Base-by-base conservation (phyloP, 1,139 yeast species). In the Kodamaea sp. region DNA sequence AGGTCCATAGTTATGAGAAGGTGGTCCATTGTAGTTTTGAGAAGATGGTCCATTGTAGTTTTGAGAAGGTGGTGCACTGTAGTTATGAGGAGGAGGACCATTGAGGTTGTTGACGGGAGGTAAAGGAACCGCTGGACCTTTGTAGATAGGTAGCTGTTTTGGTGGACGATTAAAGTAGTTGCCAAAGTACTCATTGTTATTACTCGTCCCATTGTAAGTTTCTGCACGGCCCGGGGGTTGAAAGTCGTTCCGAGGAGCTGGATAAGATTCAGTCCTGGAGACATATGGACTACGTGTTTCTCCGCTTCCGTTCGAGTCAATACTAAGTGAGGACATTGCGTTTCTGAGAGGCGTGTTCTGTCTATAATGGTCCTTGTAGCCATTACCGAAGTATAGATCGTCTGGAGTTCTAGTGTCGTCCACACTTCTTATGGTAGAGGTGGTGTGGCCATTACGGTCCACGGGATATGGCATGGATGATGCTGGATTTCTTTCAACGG, bases 401-500 rank as follows among this genome's bases (percentile, higher is more conserved):
- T 18, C 21, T 18, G 8, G 21, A 18, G 6, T 7, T 18, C 21
- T 9, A 18, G 6, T 18, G 6, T 6, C 6, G 6, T 7, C 9
- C 6, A 7, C 8, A 7, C 9, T 9, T 18, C 9, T 6, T 6
- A 9, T 7, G 21, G 6, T 18, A 18, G 8, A 7, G 14, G 31
- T 29, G 30, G 21, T 34, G 24, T 11, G 27, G 21, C 15, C 27
- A 24, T n/a, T 25, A 6, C 25, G 22, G 11, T 18, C 24, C 5
- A 16, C n/a, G 7, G 28, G 10, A 7, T 22, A 24, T 9, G 20
- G n/a, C 11, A 19, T 28, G 15, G 40, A 29, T 10, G 39, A 33
- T 2, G 38, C 34, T 4, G 55, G 51, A 10, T 24, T 25, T n/a
- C n/a, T n/a, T 7, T 29, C 34, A 2, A 35, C 14, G 7, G 39